Evolutionary conservation across 2,329 filamentous ascomycete genomes (phyloP).

Genomic region (Diplodia intermedia): DNA sequence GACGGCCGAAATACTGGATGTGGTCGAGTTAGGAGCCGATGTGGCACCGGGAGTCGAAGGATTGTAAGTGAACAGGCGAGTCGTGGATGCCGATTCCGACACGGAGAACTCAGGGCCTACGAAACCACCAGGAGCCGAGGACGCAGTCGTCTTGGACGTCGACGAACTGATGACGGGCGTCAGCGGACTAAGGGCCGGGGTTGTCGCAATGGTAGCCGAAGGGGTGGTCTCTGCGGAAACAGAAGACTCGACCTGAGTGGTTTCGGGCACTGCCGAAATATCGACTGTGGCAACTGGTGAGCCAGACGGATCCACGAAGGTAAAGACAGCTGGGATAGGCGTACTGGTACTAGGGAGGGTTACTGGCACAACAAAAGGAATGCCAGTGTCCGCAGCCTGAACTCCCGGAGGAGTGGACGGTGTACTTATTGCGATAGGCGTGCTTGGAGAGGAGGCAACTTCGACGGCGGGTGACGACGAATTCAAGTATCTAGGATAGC

Average conservation of each 20-base stretch:
- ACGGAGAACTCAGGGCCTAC: constrained; percentile 20
- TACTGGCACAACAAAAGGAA: constrained; percentile 45
- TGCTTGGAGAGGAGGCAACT: constrained; percentile 19
- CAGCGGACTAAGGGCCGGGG: neutral
- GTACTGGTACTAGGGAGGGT: constrained; percentile 40
- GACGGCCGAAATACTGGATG: neutral
- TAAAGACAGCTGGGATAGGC: constrained; percentile 41
- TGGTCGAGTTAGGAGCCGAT: constrained; percentile 6
- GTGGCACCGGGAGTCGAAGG: constrained; percentile 3
- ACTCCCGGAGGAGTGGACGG: constrained; percentile 30
- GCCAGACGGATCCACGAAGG: constrained; percentile 44
- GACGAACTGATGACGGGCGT: constrained; percentile 9
- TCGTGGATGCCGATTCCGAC: neutral
- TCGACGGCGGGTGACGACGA: constrained; percentile 33
- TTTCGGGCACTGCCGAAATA: constrained; percentile 42
- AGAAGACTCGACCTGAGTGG: constrained; percentile 27
- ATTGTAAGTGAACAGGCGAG: constrained; percentile 5
- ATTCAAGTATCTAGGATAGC: constrained; percentile 42
- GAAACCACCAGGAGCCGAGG: constrained; percentile 8
- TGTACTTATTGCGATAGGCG: constrained; percentile 18
- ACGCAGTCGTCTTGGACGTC: neutral
- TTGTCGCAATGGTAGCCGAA: neutral
- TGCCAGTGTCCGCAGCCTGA: constrained; percentile 43
- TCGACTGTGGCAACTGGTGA: constrained; percentile 43
- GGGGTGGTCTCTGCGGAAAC: neutral